Base-by-base conservation (phyloP, 352 stramenopile species). In the Phytophthora cajani region DNA sequence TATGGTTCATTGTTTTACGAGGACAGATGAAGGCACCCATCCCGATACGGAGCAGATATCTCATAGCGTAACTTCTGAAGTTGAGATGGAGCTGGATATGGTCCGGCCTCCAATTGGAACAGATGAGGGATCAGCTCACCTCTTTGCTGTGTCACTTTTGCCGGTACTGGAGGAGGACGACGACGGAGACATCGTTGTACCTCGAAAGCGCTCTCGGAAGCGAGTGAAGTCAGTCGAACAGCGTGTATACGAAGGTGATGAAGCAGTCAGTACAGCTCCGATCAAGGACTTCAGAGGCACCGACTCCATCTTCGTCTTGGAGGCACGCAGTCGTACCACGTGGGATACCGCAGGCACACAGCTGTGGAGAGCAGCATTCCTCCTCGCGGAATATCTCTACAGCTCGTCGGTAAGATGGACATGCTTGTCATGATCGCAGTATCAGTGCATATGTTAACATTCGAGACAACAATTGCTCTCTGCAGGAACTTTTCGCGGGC, bases 361-460 rank as follows among this genome's bases (percentile, higher is more conserved):
- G 50, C 62, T 87, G 52, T 87, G 85, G 83, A 77, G 81, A 32
- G 83, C 79, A 54, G 82, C 85, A 23, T 75, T 91, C 23, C 61
- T 91, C 19, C 62, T 91, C 19, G 77, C 77, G 6, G 83, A 91
- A 54, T 88, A 79, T 54, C 64, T 92, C 21, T 68, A 75, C 30
- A 72, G 64, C 9, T 33, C 52, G n/a, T 27, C 62, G 57, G 77
- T 80, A 17, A 4, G 50, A 4, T 40, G 59, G 54, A 58, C 14
- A 21, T 62, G 9, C 10, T 9, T 19, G n/a, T 10, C 16, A 19
- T 50, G 16, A 50, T 50, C 14, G 36, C 36, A 42, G 21, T n/a
- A 21, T 10, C 5, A 49, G 2, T 36, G 1, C 25, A 16, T n/a
- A 7, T 60, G 44, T 47, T 67, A 27, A 65, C 25, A 12, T 27